Conservation (phyloP, 495 filamentous ascomycete species). For the Melanomma pulvis-pyrius region DNA sequence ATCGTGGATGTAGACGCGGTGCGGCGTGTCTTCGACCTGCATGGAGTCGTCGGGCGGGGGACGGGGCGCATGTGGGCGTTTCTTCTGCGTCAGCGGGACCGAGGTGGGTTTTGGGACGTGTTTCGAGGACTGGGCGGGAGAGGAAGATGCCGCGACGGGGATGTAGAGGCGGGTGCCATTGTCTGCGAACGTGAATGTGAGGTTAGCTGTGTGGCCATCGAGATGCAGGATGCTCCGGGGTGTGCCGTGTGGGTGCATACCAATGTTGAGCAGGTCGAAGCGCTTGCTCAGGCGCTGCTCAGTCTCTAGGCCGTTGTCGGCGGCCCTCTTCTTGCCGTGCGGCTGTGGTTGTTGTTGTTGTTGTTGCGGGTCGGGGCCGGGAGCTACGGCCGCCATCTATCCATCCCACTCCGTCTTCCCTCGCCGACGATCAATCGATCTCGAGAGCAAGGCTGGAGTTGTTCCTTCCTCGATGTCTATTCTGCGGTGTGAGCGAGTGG, state of each 20-base stretch:
- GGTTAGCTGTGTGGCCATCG: neutral
- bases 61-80: constrained; percentile 5
- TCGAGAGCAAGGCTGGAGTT: neutral
- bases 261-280: constrained; percentile 78
- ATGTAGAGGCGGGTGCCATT: constrained; percentile 40
- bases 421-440: neutral
- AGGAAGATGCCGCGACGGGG: constrained; percentile 41
- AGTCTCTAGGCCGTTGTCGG: constrained; percentile 40
- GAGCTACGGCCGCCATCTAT: constrained; percentile 34
- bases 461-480: neutral
- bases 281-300: constrained; percentile 69
- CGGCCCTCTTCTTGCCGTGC: constrained; percentile 36
- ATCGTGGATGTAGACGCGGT: constrained; percentile 87
- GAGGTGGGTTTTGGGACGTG: constrained; percentile 7
- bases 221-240: constrained; percentile 33
- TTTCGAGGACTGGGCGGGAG: constrained; percentile 37
- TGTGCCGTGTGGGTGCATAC: constrained; percentile 58
- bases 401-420: constrained; percentile 28
- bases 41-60: constrained; percentile 61
- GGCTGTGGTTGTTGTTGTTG: constrained; percentile 16
- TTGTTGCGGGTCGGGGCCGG: constrained; percentile 27
- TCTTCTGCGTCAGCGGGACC: neutral
- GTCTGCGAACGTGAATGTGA: constrained; percentile 16
- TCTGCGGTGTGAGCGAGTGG: neutral
- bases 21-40: constrained; percentile 84